These are phyloP conservation scores for Termitomyces titanicus DNA, from an alignment of 768 basidiomycete genomes.

Conservation along the genomic window DNA sequence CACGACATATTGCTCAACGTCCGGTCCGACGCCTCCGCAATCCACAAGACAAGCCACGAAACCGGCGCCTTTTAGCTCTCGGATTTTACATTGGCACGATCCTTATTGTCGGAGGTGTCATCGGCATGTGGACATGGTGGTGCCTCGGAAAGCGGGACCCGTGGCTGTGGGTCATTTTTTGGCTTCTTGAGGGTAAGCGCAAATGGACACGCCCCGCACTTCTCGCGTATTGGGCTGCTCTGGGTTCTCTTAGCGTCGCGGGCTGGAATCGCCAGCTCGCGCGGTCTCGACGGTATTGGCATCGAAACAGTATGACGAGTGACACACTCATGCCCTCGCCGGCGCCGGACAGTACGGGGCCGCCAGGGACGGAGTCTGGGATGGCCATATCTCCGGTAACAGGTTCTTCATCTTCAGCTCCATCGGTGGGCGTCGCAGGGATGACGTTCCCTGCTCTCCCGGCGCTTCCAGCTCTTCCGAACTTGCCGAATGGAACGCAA, in stretches of 20 bases:
- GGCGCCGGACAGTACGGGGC: conserved; percentile 15
- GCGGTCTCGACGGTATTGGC: conserved; percentile 65
- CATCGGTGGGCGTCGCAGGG: conserved; percentile 20
- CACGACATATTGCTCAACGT: conserved; percentile 85
- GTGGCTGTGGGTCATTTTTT: conserved; percentile 81
- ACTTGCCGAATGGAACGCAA: conserved; percentile 44
- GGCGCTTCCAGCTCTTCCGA: conserved; percentile 49
- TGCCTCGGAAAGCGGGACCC: conserved; percentile 78
- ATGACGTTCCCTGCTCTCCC: conserved; percentile 45
- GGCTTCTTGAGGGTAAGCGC: conserved; percentile 69
- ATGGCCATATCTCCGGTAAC: conserved; percentile 3
- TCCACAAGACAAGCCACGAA: conserved; percentile 80
- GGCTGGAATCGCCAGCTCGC: conserved; percentile 93
- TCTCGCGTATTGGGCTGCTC: conserved; percentile 78
- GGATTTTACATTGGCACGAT: conserved; percentile 79
- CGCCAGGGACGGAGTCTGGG: conserved; percentile 4
- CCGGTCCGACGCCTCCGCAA: conserved; percentile 78
- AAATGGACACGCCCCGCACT: conserved; percentile 79
- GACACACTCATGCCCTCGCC: conserved; percentile 31
- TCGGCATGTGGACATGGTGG: conserved; percentile 94
- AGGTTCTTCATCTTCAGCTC: conserved; percentile 6
- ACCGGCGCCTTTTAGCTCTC: conserved; percentile 78
- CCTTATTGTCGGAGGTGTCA: conserved; percentile 74
- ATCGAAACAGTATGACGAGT: conserved; percentile 35
- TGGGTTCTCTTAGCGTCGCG: conserved; percentile 82